Base-by-base conservation (phyloP, 495 filamentous ascomycete genomes). In the Penicillium psychrofluorescens region DNA sequence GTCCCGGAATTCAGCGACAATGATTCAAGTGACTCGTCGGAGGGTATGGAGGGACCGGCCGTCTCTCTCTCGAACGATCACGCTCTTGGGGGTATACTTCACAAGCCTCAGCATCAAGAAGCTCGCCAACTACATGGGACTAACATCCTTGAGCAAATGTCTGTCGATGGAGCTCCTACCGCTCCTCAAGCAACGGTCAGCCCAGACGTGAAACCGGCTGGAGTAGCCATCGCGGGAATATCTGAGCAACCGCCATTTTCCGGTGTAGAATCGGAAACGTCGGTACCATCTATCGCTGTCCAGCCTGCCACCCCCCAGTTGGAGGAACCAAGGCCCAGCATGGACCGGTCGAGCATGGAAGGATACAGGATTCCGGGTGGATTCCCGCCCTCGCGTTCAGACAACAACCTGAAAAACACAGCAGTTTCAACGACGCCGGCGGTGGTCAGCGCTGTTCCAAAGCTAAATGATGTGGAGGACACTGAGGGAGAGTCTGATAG, bases 31-130 rank as follows among this genome's bases (percentile, higher is more conserved):
- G 46, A 42, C 15, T 68, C 66, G 2, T 69, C 66, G 7, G 59
- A 61, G 8, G 47, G 64, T 52, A 59, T 36, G 41, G 54, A 30
- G 27, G 40, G 32, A 14, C 51, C 31, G 11, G 44, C 29, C 14
- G 36, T 56, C 8, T 67, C 64, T 16, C 56, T 72, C 12, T 86
- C 85, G 4, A 83, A 65, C 52, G 87, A 91, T 52, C 79, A 82
- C 52, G 75, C 72, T 4, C 59, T 88, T 42, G 84, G 75, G 27
- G 66, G 70, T 1, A 59, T 86, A 0, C 48, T 89, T n/a, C 64
- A 72, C 7, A 55, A 56, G 30, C 36, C 48, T 28, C 46, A 38
- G 35, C 22, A 29, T 11, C 31, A 48, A 9, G 49, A 32, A 37
- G 35, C 11, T 14, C 30, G 35, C 22, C 38, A 46, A 6, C 29